Evolutionary conservation across 169 alveolate genomes (phyloP).

Genomic region (Eimeria praecox): DNA sequence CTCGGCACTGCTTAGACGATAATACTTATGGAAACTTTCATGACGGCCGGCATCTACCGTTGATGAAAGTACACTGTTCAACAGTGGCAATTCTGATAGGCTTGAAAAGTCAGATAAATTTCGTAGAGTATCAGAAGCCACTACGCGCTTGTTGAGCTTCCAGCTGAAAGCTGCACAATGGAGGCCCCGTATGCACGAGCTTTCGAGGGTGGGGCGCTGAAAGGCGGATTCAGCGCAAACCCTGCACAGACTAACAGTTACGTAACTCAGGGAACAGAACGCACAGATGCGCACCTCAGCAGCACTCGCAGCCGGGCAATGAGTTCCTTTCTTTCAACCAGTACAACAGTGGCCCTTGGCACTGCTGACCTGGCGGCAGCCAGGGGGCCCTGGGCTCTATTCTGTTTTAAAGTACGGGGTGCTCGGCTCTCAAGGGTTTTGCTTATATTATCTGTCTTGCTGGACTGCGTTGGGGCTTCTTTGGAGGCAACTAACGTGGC

Average conservation of each 20-base stretch:
- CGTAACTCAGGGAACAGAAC: slow-evolving; percentile 71
- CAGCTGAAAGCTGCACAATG: not conserved
- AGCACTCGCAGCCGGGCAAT: slow-evolving; percentile 70
- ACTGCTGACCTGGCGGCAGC: slow-evolving; percentile 41
- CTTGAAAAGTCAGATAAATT: not conserved
- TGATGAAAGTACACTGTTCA: slow-evolving; percentile 7
- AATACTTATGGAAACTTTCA: not conserved
- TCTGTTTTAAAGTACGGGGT: slow-evolving; percentile 66
- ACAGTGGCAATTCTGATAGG: not conserved
- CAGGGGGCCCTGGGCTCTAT: slow-evolving; percentile 61
- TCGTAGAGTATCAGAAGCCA: not conserved
- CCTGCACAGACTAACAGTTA: not conserved
- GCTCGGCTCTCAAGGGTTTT: slow-evolving; percentile 42
- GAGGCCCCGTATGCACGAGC: not conserved
- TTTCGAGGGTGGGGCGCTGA: not conserved
- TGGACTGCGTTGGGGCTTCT: slow-evolving; percentile 51
- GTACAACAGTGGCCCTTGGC: slow-evolving; percentile 21
- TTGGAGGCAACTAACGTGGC: slow-evolving; percentile 46
- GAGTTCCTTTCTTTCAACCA: slow-evolving; percentile 51
- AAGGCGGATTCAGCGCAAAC: not conserved
- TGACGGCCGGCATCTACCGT: not conserved
- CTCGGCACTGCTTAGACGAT: not conserved
- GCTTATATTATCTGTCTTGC: slow-evolving; percentile 28
- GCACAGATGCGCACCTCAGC: slow-evolving; percentile 59
- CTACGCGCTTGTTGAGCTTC: not conserved